Evolutionary conservation across 257 asterid species (phyloP), one percentile per base, ranked within the genome.

Genomic region (Plantago major): DNA sequence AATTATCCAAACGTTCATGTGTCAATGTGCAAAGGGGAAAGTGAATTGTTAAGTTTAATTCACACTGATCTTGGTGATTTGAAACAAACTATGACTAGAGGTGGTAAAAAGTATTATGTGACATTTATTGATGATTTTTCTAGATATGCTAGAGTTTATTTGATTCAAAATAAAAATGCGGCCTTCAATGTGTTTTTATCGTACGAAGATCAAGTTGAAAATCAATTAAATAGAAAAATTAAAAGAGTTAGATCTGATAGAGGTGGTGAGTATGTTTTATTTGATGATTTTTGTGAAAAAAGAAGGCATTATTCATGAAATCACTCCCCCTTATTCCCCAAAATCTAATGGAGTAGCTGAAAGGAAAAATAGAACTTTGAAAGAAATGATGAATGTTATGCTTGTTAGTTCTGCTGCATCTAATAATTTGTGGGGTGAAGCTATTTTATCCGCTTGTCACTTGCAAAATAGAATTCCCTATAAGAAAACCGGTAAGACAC

Each of bases 211-310:
- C 8, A 55, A 55, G 43, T 55, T 8, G 13, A 53, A 53, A 53
- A 53, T 11, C 37, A 53, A 16, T 10, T 53, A 2, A 16, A 17
- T 6, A 55, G 5, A 4, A 30, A 55, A 30, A 26, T 55, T 5
- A 30, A 55, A 10, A 55, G 58, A 53, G 14, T 53, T 53, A 19
- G 58, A 53, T 53, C 58, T 7, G 38, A 18, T 26, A 53, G 38
- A 26, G 38, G 38, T 17, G 58, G n/a, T 53, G 40, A 19, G 10
- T 53, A 14, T 49, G 3, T 49, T 49, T 3, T 49, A 17, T 49
- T 49, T 5, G 16, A 49, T 2, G 14, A 52, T 22, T 52, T 55
- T 30, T 55, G 42, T 26, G 16, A 55, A 55, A n/a, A 11, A 55
- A 28, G 15, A 55, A 9, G 60, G 60, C 6, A 55, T 55, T 11